Evolutionary conservation across 352 stramenopile species (phyloP), one percentile per base, ranked within the genome.

Genomic region (Globisporangium parvum): DNA sequence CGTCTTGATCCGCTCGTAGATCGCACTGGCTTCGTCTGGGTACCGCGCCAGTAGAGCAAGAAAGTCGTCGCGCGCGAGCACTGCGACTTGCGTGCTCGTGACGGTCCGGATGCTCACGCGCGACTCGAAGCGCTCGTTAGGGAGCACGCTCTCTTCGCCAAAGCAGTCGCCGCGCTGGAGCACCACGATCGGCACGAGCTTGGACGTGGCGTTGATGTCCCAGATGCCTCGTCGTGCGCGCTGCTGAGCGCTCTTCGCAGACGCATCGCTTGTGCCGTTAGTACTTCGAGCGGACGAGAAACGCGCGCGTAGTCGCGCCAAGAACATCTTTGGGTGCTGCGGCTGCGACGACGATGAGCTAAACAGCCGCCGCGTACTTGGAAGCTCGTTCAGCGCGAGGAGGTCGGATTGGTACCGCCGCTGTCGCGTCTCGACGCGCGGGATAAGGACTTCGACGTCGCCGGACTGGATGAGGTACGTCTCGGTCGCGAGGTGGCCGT

Each of bases 391-490:
- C 21, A 57, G 37, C 41, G 21, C 18, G 45, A 59, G 2, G 59
- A 24, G 11, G 50, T 39, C 42, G 18, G 56, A 37, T 5, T 46
- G 35, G 21, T 53, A 42, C n/a, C 64, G 62, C 0, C 41, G 41
- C 17, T 2, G 21, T 18, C 44, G 42, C 17, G 39, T 63, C 49
- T 17, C 55, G 21, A 39, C 53, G 39, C 4, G 69, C 4, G 76
- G 63, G 3, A 87, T 55, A 12, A 87, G 52, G 18, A 80, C 63
- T 46, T 89, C 79, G 2, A 73, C 67, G 23, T 81, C 73, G 1
- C 79, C 79, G 26, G 65, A 80, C n/a, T 87, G 71, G 6, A 86
- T 65, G 4, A 89, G 69, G 28, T 82, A 89, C 28, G 87, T 73
- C 31, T 86, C 74, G 9, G 45, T 72, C 0, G 74, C 77, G 33